Evolutionary conservation across 305 asterid species (phyloP).

Genomic region (Fraxinus latifolia): DNA sequence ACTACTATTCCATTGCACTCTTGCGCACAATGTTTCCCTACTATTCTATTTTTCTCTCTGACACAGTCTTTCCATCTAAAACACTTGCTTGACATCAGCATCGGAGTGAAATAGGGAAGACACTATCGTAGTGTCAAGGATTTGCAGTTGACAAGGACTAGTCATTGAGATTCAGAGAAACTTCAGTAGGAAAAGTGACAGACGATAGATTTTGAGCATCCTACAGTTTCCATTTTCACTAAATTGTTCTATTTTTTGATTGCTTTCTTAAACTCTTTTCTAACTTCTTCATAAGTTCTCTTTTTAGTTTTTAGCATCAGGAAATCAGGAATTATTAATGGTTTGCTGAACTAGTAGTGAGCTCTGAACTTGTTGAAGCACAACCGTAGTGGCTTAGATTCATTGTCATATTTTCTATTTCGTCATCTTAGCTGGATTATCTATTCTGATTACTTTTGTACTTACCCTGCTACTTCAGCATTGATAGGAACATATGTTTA

Average conservation of each 20-base stretch:
- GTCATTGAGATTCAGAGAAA: background rate
- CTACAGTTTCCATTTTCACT: background rate
- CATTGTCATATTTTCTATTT: background rate
- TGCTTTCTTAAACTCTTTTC: background rate
- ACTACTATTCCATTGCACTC: background rate
- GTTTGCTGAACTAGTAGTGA: background rate
- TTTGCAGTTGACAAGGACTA: background rate
- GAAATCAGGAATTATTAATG: background rate
- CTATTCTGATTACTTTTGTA: background rate
- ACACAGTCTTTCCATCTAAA: background rate
- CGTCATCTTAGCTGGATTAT: background rate
- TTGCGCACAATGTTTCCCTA: background rate
- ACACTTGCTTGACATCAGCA: background rate
- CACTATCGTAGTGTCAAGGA: background rate
- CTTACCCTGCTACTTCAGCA: background rate
- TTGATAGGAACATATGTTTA: background rate
- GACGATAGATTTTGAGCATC: background rate
- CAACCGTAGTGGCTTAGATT: background rate
- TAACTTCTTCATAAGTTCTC: background rate
- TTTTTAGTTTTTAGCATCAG: background rate
- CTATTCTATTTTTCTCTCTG: background rate
- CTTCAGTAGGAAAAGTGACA: background rate
- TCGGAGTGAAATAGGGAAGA: background rate
- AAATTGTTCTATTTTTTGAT: background rate
- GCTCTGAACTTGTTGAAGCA: background rate